Evolutionary conservation across 2,329 filamentous ascomycete genomes (phyloP).

Genomic region (Aureobasidium uvarum): DNA sequence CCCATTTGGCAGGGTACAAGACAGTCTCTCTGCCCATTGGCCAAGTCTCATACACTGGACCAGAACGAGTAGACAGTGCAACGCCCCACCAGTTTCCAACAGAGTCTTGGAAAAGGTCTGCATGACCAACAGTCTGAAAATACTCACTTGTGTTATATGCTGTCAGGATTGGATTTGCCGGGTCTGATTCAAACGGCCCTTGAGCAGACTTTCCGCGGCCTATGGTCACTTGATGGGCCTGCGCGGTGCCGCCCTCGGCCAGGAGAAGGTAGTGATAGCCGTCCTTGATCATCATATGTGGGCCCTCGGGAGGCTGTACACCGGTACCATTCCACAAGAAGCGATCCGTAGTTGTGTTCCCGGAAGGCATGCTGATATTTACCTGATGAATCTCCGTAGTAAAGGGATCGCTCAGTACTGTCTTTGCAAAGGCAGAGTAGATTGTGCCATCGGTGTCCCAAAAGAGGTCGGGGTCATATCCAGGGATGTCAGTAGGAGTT

Average conservation of each 20-base stretch:
- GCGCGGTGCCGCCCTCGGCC: slow-evolving; percentile 43
- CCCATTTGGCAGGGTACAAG: slow-evolving; percentile 52
- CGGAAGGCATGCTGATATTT: slow-evolving; percentile 39
- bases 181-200: slow-evolving; percentile 34
- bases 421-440: slow-evolving; percentile 44
- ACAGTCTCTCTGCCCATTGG: slow-evolving; percentile 58
- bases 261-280: slow-evolving; percentile 41
- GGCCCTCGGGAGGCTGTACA: slow-evolving; percentile 38
- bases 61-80: slow-evolving; percentile 49
- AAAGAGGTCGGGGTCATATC: slow-evolving; percentile 56
- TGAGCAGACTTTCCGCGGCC: slow-evolving; percentile 39
- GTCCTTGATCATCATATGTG: slow-evolving; percentile 43
- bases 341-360: slow-evolving; percentile 28
- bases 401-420: background rate
- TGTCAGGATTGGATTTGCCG: slow-evolving; percentile 34
- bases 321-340: slow-evolving; percentile 43
- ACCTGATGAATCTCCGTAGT: slow-evolving; percentile 42
- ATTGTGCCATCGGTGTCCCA: slow-evolving; percentile 57
- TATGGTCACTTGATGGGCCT: slow-evolving; percentile 43
- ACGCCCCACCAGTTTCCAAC: slow-evolving; percentile 55
- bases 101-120: slow-evolving; percentile 56
- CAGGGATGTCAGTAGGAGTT: slow-evolving; percentile 46
- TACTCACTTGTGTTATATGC: slow-evolving; percentile 34
- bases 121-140: slow-evolving; percentile 57
- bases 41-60: slow-evolving; percentile 45